Evolutionary conservation across 2,329 filamentous ascomycete genomes (phyloP), one percentile per base, ranked within the genome.

Genomic region (Diaporthe amygdali): DNA sequence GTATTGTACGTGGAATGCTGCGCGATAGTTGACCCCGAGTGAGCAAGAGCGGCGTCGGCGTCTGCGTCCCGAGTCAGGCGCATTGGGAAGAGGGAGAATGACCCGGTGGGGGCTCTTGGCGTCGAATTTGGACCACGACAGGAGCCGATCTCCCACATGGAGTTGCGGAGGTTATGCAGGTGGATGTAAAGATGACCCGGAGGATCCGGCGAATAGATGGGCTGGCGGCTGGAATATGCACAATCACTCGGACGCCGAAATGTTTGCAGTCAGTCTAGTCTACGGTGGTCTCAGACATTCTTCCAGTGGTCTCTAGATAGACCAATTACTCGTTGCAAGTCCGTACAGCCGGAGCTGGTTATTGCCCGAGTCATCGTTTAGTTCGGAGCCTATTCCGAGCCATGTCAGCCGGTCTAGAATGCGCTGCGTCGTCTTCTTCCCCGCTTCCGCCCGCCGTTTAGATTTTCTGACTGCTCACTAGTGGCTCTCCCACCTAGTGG

Each of bases 361-460:
- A n/a, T 63, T 47, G 41, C 27, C 59, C 59, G 59, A 63, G 59
- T 63, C 59, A 63, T 47, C 59, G 14, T 25, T 44, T 41, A 30
- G 39, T 41, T 63, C 39, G 56, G 56, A 2, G 27, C 9, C 5
- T 20, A 41, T 41, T 12, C 55, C 59, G 41, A 63, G 25, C 59
- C 17, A n/a, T 63, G 59, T 47, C 59, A 63, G 59, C 59, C 15
- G 41, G 41, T 32, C 59, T 63, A 47, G 59, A 17, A 27, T 8
- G 27, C 59, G 22, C 25, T 47, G 15, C 22, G 2, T 27, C 2
- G 9, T 30, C 14, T 5, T 12, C 15, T 25, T 32, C 55, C 59
- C 59, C 59, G 41, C 59, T 25, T 47, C 14, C 6, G 59, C 3
- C 41, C 30, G 59, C 20, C 41, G 14, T 25, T 17, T 30, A 47